Conservation (phyloP, 805 yeast species). For the Tetrapisispora namnaoensis region DNA sequence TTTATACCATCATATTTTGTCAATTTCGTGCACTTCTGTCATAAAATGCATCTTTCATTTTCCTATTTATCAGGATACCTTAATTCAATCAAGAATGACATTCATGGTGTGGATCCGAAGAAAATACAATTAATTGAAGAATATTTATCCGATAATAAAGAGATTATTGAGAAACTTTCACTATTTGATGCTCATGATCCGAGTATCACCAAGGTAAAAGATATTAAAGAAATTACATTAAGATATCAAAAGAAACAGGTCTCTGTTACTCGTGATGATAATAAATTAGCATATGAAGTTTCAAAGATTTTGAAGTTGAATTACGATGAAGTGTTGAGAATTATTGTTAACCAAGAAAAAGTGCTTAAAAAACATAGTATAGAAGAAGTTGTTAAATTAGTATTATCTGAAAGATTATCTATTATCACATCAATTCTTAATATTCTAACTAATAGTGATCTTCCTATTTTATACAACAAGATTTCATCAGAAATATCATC, state of each 20-base stretch:
- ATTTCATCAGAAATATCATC: constrained; percentile 13
- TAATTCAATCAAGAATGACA: not conserved
- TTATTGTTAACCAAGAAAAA: constrained; percentile 30
- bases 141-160: not conserved
- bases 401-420: constrained; percentile 43
- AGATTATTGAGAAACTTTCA: not conserved
- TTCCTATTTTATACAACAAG: constrained; percentile 17
- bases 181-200: not conserved
- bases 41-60: not conserved
- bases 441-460: constrained; percentile 19
- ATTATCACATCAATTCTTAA: constrained; percentile 34
- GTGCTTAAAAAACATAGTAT: constrained; percentile 19
- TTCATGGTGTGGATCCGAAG: no score
- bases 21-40: not conserved
- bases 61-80: not conserved
- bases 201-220: not conserved
- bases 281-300: constrained; percentile 34
- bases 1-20: no score
- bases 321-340: constrained; percentile 39
- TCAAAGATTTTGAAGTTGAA: constrained; percentile 33
- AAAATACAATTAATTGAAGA: constrained; percentile 1
- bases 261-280: constrained; percentile 22
- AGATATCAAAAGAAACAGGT: constrained; percentile 35
- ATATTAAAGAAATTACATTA: constrained; percentile 22
- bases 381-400: constrained; percentile 8